phyloP scores from a whole-genome alignment of 768 basidiomycete species.

The Boletus pseudo-olivaceus region DNA sequence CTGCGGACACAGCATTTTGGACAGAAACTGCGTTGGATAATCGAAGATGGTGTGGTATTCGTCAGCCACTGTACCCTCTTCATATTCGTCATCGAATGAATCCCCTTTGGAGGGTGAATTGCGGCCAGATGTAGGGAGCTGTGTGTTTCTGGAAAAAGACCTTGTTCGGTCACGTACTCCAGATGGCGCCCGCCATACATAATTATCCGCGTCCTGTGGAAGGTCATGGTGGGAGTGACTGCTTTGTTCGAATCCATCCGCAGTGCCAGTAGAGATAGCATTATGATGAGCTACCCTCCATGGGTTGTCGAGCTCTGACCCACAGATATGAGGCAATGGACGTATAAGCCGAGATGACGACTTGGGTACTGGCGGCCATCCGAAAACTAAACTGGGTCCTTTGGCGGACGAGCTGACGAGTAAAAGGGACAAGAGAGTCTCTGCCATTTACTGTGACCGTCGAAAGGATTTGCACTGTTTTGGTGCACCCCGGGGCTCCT shows the following conservation, averaged over 20 bases:
- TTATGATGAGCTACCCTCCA: slow-evolving; percentile 64
- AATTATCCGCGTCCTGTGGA: slow-evolving; percentile 39
- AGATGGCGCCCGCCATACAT: slow-evolving; percentile 61
- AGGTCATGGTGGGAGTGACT: neutral
- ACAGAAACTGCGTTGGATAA: slow-evolving; percentile 78
- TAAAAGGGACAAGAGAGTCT: slow-evolving; percentile 75
- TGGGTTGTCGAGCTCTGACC: slow-evolving; percentile 60
- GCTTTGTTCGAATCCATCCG: slow-evolving; percentile 9
- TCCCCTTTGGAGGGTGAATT: slow-evolving; percentile 49
- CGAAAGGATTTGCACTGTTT: neutral
- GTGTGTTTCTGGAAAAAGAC: slow-evolving; percentile 47
- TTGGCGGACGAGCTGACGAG: slow-evolving; percentile 84
- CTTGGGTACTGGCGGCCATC: slow-evolving; percentile 77
- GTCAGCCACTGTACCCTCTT: slow-evolving; percentile 34
- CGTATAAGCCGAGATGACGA: slow-evolving; percentile 68
- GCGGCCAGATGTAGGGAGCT: slow-evolving; percentile 46
- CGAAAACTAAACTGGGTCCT: slow-evolving; percentile 72
- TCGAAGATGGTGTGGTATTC: slow-evolving; percentile 75
- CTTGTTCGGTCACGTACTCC: slow-evolving; percentile 45
- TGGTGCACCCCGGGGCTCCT: neutral
- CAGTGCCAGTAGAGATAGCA: slow-evolving; percentile 30
- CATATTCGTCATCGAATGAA: slow-evolving; percentile 33
- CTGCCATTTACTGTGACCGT: slow-evolving; percentile 36
- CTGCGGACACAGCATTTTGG: slow-evolving; percentile 75
- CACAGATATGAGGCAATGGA: slow-evolving; percentile 52